A percentile compares a stretch with the other conserved stretches of the same genome.
phyloP scores from a whole-genome alignment of 1,284 basidiomycete species.

The Pseudozyma pruni region DNA sequence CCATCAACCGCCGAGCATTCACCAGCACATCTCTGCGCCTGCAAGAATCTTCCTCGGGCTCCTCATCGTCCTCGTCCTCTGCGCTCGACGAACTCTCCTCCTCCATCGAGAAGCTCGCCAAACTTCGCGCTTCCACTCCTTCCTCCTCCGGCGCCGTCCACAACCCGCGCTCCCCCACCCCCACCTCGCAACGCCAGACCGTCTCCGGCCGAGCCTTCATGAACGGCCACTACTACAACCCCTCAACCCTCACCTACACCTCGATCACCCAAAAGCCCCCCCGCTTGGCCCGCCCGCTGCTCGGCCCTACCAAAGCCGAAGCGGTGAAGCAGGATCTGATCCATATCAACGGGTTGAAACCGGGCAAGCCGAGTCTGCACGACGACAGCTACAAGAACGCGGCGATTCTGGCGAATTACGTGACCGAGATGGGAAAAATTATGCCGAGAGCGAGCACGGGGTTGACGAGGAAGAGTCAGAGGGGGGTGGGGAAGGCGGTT shows the following conservation, averaged over 20 bases:
- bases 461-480: slow-evolving; percentile 83
- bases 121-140: slow-evolving; percentile 5
- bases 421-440: slow-evolving; percentile 88
- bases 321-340: slow-evolving; percentile 72
- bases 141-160: slow-evolving; percentile 17
- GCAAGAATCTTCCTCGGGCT: neutral
- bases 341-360: slow-evolving; percentile 66
- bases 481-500: slow-evolving; percentile 85
- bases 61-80: slow-evolving; percentile 3
- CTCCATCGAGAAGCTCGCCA: slow-evolving; percentile 41
- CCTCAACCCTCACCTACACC: slow-evolving; percentile 36
- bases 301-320: slow-evolving; percentile 54
- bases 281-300: slow-evolving; percentile 35
- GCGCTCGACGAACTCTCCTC: slow-evolving; percentile 35
- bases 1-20: neutral
- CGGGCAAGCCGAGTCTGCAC: slow-evolving; percentile 60
- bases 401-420: slow-evolving; percentile 75
- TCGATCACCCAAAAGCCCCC: slow-evolving; percentile 33
- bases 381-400: slow-evolving; percentile 75
- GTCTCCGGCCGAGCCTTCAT: slow-evolving; percentile 47
- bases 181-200: slow-evolving; percentile 25
- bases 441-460: slow-evolving; percentile 76
- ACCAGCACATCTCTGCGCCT: neutral
- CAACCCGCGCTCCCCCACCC: slow-evolving; percentile 18
- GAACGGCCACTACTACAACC: slow-evolving; percentile 61